Evolutionary conservation across 2,329 filamentous ascomycete genomes (phyloP), one percentile per base, ranked within the genome.

Genomic region (Colletotrichum sojae): DNA sequence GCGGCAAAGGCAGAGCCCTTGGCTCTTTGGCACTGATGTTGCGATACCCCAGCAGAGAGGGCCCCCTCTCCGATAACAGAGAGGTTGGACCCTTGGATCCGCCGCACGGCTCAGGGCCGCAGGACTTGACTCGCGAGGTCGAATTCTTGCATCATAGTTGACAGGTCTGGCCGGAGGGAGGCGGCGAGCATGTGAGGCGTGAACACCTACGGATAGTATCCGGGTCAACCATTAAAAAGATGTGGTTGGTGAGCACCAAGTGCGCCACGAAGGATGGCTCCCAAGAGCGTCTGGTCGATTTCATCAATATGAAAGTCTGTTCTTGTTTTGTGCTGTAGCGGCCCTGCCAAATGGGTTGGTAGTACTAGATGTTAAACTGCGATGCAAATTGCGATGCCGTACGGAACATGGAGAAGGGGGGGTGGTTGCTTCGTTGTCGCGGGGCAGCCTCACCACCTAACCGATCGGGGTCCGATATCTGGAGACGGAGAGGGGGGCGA

Each of bases 1-100:
- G 67, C 67, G 67, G 67, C 67, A 61, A 67, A 69, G 67, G 67
- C 67, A 61, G 67, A 69, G 62, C 62, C 55, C 51, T 61, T 67
- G 63, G 62, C 56, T 69, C 36, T 52, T 36, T 51, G 45, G 51
- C 45, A 40, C 27, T 40, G 31, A n/a, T 67, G 39, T 61, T 20
- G 31, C 56, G 62, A 61, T 60, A 57, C 45, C 63, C 62, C 62
- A 51, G 51, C 46, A 56, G 22, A 10, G 36, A 56, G 20, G 67
- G 36, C 6, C 36, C 49, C 31, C 31, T 18, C 48, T 65, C 60
- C 65, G 62, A 65, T 55, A 69, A 66, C 40, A 55, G 51, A 60
- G 62, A 48, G 66, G 55, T 66, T 69, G 62, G 62, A 60, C 62
- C 67, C 67, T 67, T 56, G 31, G 67, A 60, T 69, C 45, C 45